Evolutionary conservation across 2,329 filamentous ascomycete genomes (phyloP).

Genomic region (Pezicula carpinea): DNA sequence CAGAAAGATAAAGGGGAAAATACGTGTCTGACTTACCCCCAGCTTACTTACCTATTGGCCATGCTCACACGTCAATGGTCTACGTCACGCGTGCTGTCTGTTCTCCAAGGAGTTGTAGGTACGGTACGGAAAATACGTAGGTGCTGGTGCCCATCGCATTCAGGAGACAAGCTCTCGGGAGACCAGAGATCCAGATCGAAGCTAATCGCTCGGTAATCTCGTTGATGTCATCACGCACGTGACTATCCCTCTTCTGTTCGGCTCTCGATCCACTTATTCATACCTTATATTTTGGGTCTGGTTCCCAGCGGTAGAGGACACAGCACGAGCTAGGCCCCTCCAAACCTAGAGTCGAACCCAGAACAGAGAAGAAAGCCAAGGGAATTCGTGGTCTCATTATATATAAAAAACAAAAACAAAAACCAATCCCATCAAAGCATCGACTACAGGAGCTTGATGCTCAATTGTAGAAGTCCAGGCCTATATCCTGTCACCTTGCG

Average conservation of each 20-base stretch:
- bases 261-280: too few species aligned
- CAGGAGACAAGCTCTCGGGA: not conserved
- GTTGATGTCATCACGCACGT: slow-evolving; percentile 1
- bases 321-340: too few species aligned
- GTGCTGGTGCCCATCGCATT: not conserved
- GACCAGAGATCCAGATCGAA: not conserved
- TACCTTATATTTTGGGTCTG: too few species aligned
- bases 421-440: not conserved
- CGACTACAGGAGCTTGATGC: not conserved
- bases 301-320: too few species aligned
- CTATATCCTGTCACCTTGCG: not conserved
- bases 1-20: not conserved
- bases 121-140: not conserved
- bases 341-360: too few species aligned
- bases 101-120: not conserved
- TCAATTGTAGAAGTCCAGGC: not conserved
- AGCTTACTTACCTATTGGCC: too few species aligned
- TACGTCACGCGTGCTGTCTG: too few species aligned
- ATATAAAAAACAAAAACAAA: not conserved
- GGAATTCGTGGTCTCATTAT: slow-evolving; percentile 3
- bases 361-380: not conserved
- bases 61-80: too few species aligned
- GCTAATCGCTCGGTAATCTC: slow-evolving; percentile 2
- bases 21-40: too few species aligned
- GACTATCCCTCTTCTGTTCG: not conserved